Conservation (phyloP, 371 early-diverging fungal species). For the Funneliformis caledonium region DNA sequence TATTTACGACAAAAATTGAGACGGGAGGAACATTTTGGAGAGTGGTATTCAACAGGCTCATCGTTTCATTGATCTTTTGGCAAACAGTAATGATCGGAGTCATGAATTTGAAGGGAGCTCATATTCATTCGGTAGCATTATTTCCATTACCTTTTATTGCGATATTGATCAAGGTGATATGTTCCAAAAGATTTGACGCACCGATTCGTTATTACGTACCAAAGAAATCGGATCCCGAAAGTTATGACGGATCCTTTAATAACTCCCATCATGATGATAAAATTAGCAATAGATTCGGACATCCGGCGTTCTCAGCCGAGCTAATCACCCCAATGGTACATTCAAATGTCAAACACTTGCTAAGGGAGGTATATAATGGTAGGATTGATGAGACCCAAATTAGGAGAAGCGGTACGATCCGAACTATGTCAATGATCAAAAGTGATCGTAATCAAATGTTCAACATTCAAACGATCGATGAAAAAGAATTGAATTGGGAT, state of each 20-base stretch:
- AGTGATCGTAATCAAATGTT: neutral
- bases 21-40: slow-evolving; percentile 17
- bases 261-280: neutral
- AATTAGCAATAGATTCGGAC: slow-evolving; percentile 19
- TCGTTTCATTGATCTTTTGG: slow-evolving; percentile 14
- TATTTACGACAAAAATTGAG: slow-evolving; percentile 24
- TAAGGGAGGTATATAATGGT: slow-evolving; percentile 22
- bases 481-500: slow-evolving; percentile 5
- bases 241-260: no score
- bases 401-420: neutral
- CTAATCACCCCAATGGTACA: slow-evolving; percentile 26
- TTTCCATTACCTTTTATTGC: slow-evolving; percentile 15
- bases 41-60: slow-evolving; percentile 14
- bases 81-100: slow-evolving; percentile 24
- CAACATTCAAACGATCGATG: slow-evolving; percentile 12
- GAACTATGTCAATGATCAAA: neutral
- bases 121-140: slow-evolving; percentile 19
- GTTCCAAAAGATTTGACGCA: neutral
- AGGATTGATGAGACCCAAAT: neutral
- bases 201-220: neutral
- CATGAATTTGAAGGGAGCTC: slow-evolving; percentile 16
- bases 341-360: neutral
- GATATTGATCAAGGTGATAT: neutral
- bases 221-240: neutral
- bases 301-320: neutral